Percentiles rank a stretch among this genome's conserved stretches.
These are phyloP conservation scores for Xylaria grammica DNA, from an alignment of 495 filamentous ascomycete genomes.

Conservation along the genomic window DNA sequence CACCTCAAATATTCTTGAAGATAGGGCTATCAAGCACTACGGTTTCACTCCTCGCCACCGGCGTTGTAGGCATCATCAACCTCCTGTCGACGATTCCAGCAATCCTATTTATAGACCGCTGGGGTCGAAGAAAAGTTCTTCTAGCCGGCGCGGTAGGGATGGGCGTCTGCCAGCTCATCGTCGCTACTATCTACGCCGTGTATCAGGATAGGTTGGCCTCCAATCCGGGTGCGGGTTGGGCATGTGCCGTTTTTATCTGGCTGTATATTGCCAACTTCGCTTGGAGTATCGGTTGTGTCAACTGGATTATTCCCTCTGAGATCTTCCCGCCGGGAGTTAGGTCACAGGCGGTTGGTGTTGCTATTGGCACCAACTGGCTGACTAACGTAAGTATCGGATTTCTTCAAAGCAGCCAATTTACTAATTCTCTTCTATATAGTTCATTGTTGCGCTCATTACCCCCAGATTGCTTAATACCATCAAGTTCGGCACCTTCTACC, in stretches of 20 bases:
- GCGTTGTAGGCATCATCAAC: slow-evolving; percentile 50
- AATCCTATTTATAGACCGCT: slow-evolving; percentile 18
- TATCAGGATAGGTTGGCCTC: slow-evolving; percentile 52
- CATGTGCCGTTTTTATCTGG: slow-evolving; percentile 64
- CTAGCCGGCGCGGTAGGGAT: slow-evolving; percentile 51
- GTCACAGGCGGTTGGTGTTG: slow-evolving; percentile 63
- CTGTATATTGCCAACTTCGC: slow-evolving; percentile 67
- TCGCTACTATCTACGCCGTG: slow-evolving; percentile 59
- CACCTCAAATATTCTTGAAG: slow-evolving; percentile 61
- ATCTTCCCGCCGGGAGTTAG: slow-evolving; percentile 62
- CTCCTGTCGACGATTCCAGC: slow-evolving; percentile 44
- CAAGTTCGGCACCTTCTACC: slow-evolving; percentile 64
- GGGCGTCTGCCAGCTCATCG: slow-evolving; percentile 51
- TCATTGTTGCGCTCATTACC: slow-evolving; percentile 64
- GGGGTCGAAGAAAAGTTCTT: slow-evolving; percentile 7
- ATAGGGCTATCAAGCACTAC: slow-evolving; percentile 60
- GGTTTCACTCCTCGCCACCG: slow-evolving; percentile 50
- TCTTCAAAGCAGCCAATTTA: slow-evolving; percentile 54
- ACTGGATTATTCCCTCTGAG: slow-evolving; percentile 59
- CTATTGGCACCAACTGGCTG: slow-evolving; percentile 52
- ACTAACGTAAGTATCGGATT: slow-evolving; percentile 41
- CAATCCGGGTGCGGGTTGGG: slow-evolving; percentile 62
- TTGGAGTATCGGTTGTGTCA: slow-evolving; percentile 41
- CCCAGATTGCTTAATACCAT: slow-evolving; percentile 64
- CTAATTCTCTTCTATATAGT: no score